These are phyloP conservation scores for Salix udensis DNA, from an alignment of 345 rosid genomes.

Conservation along the genomic window DNA sequence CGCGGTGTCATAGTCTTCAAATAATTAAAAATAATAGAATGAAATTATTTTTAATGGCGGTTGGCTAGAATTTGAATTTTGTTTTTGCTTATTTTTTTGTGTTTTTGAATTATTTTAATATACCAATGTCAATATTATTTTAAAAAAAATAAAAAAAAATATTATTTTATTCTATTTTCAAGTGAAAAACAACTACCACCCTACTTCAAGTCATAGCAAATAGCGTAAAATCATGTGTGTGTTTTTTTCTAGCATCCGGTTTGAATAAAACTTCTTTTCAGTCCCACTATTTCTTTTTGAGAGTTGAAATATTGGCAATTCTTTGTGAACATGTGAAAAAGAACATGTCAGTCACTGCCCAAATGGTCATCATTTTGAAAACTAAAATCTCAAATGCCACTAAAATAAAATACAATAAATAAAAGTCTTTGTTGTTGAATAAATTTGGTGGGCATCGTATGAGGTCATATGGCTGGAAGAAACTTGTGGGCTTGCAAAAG, in stretches of 20 bases:
- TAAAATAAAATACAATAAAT: not conserved
- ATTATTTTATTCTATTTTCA: too few relatives aligned
- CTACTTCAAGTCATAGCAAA: too few relatives aligned
- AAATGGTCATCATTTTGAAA: not conserved
- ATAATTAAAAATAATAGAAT: too few relatives aligned
- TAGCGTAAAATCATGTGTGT: too few relatives aligned
- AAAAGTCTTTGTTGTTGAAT: not conserved
- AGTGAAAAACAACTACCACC: too few relatives aligned
- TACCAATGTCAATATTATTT: too few relatives aligned
- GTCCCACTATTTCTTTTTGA: not conserved
- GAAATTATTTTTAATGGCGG: too few relatives aligned
- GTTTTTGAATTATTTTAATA: too few relatives aligned
- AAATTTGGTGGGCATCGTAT: not conserved
- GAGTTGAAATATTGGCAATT: not conserved
- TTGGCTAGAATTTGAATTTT: too few relatives aligned
- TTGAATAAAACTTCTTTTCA: not conserved
- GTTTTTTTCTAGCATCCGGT: not conserved
- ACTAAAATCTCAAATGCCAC: not conserved
- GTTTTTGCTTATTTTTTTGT: too few relatives aligned
- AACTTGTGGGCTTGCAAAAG: not conserved
- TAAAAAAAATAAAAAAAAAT: too few relatives aligned
- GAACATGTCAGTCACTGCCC: not conserved
- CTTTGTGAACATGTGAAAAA: not conserved
- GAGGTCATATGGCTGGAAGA: not conserved
- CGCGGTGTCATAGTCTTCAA: too few relatives aligned